phyloP scores from a whole-genome alignment of 768 basidiomycete genomes.

The Mycena olivaceomarginata region DNA sequence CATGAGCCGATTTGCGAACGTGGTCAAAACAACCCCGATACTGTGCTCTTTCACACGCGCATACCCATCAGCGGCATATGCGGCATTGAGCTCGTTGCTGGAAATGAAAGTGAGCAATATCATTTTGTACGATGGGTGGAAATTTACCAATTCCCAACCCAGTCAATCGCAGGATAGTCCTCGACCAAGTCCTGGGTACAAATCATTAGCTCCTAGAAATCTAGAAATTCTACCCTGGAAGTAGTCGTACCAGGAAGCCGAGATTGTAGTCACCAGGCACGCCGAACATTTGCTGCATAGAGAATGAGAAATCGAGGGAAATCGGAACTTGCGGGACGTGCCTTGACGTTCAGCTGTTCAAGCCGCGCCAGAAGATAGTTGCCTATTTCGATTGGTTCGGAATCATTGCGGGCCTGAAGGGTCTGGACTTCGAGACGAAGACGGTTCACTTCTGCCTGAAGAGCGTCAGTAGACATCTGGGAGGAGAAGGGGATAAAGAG shows the following conservation, averaged over 20 bases:
- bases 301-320: neutral
- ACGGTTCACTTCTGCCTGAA: conserved; percentile 67
- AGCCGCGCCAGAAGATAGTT: conserved; percentile 79
- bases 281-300: conserved; percentile 83
- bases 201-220: neutral
- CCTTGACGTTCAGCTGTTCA: conserved; percentile 79
- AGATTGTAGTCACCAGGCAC: conserved; percentile 91
- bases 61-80: conserved; percentile 96
- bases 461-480: conserved; percentile 34
- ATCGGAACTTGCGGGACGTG: conserved; percentile 49
- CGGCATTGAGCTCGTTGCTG: conserved; percentile 90
- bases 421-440: conserved; percentile 68
- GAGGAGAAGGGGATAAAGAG: neutral
- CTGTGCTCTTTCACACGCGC: conserved; percentile 87
- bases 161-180: conserved; percentile 85
- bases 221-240: neutral
- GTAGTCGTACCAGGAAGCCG: conserved; percentile 68
- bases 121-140: too few relatives aligned
- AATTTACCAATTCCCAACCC: conserved; percentile 95
- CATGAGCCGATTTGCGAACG: conserved; percentile 64
- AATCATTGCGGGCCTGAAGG: conserved; percentile 59
- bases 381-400: conserved; percentile 70
- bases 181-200: conserved; percentile 85
- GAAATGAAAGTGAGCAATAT: neutral
- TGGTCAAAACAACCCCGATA: conserved; percentile 86